Evolutionary conservation across 495 filamentous ascomycete species (phyloP).

Genomic region (Aspergillus affinis): DNA sequence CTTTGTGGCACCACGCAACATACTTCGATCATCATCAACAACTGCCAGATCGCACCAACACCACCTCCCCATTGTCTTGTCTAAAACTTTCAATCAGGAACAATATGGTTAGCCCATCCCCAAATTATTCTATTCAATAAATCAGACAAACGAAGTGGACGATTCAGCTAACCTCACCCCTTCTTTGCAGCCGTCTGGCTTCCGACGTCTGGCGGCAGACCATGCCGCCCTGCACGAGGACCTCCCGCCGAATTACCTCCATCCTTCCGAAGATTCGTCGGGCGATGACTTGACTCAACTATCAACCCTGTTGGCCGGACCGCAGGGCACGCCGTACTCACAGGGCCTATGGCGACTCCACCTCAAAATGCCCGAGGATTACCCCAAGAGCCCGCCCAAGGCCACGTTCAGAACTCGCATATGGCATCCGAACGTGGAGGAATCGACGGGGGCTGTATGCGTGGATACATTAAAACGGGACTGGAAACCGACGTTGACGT

Average conservation of each 20-base stretch:
- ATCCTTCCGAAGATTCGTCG: slow-evolving; percentile 42
- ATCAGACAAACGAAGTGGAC: background rate
- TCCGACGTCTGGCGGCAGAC: slow-evolving; percentile 66
- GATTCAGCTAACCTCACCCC: slow-evolving; percentile 14
- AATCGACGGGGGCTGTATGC: slow-evolving; percentile 63
- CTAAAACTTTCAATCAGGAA: background rate
- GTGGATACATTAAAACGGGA: slow-evolving; percentile 73
- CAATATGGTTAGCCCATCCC: background rate
- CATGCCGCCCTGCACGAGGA: slow-evolving; percentile 59
- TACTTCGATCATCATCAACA: background rate
- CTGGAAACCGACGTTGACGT: slow-evolving; percentile 59
- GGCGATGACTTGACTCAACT: slow-evolving; percentile 62
- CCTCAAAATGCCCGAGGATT: slow-evolving; percentile 62
- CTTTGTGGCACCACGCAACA: background rate
- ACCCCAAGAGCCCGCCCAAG: slow-evolving; percentile 64
- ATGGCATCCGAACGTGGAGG: slow-evolving; percentile 74
- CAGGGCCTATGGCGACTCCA: slow-evolving; percentile 61
- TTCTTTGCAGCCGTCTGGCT: slow-evolving; percentile 38
- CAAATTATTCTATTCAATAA: background rate
- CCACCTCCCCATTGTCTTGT: background rate
- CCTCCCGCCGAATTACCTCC: slow-evolving; percentile 68
- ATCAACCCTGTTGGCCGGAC: slow-evolving; percentile 59
- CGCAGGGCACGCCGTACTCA: slow-evolving; percentile 62
- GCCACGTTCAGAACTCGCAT: slow-evolving; percentile 67
- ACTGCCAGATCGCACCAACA: background rate